A percentile compares a stretch with the other conserved stretches of the same genome.
phyloP scores from a whole-genome alignment of 805 yeast genomes.

The Lipomyces lipofer region DNA sequence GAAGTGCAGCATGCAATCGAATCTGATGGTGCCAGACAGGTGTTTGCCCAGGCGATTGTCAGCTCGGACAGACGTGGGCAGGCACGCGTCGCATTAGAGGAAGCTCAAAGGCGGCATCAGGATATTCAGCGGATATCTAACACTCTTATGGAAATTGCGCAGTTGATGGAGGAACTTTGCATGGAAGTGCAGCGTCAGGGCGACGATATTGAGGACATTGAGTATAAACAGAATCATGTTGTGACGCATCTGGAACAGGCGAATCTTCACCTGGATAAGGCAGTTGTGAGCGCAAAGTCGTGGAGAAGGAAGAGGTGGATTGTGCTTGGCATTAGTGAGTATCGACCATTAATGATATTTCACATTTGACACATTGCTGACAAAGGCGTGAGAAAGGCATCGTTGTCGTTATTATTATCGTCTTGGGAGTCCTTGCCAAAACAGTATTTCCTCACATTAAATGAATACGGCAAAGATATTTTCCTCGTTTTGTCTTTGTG shows the following conservation, averaged over 20 bases:
- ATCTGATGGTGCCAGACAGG: conserved; percentile 54
- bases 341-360: too few relatives aligned
- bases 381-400: too few relatives aligned
- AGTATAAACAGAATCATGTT: conserved; percentile 75
- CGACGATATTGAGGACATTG: conserved; percentile 75
- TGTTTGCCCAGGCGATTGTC: conserved; percentile 53
- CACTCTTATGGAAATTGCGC: conserved; percentile 92
- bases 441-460: too few relatives aligned
- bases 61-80: conserved; percentile 86
- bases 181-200: conserved; percentile 94
- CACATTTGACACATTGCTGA: too few relatives aligned
- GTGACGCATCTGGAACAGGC: conserved; percentile 90
- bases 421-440: too few relatives aligned
- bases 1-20: conserved; percentile 32
- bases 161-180: conserved; percentile 92
- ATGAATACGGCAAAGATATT: too few relatives aligned
- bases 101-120: conserved; percentile 91
- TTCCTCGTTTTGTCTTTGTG: too few relatives aligned
- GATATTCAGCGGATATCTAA: conserved; percentile 91
- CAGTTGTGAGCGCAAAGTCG: conserved; percentile 79
- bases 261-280: conserved; percentile 86
- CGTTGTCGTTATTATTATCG: too few relatives aligned
- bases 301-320: conserved; percentile 89
- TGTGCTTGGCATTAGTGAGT: conserved; percentile 59
- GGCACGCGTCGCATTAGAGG: conserved; percentile 90